A percentile compares a stretch with the other conserved stretches of the same genome.
Conservation (phyloP, 805 yeast genomes). For the Candida patagonica region DNA sequence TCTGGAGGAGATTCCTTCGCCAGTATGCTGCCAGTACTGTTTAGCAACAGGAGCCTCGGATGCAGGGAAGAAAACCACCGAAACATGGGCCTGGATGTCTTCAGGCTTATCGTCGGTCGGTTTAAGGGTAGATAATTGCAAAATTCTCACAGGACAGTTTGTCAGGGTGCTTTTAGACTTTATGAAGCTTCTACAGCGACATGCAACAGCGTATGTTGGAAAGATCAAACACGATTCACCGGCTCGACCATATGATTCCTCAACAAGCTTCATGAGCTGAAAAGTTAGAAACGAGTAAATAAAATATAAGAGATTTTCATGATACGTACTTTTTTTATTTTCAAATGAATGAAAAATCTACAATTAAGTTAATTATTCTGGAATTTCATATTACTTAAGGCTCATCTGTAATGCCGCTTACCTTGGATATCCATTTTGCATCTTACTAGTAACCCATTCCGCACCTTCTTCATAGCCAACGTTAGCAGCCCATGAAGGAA, state of each 20-base stretch:
- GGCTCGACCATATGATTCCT: constrained; percentile 65
- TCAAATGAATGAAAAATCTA: constrained; percentile 30
- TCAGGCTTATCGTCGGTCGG: constrained; percentile 14
- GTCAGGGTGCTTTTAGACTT: constrained; percentile 24
- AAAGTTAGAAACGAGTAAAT: not conserved
- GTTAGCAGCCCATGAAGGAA: constrained; percentile 92
- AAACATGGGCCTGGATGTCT: constrained; percentile 58
- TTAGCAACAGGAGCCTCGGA: constrained; percentile 56
- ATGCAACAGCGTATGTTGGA: constrained; percentile 71
- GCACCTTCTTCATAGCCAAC: constrained; percentile 91
- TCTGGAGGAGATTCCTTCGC: constrained; percentile 92
- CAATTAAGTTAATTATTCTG: not conserved
- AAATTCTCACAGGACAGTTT: constrained; percentile 41
- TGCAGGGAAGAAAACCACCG: constrained; percentile 68
- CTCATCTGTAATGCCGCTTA: too few relatives aligned
- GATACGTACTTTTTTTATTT: constrained; percentile 26
- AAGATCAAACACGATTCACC: constrained; percentile 69
- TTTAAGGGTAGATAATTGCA: constrained; percentile 59
- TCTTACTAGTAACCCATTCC: constrained; percentile 63
- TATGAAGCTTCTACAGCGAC: constrained; percentile 76
- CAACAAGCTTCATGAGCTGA: constrained; percentile 22
- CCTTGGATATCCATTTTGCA: constrained; percentile 87
- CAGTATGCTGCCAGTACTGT: constrained; percentile 94
- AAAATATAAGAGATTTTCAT: not conserved
- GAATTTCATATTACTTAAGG: not conserved